Conservation (phyloP, 148 eudicot genomes). For the Vaccinium corymbosum region DNA sequence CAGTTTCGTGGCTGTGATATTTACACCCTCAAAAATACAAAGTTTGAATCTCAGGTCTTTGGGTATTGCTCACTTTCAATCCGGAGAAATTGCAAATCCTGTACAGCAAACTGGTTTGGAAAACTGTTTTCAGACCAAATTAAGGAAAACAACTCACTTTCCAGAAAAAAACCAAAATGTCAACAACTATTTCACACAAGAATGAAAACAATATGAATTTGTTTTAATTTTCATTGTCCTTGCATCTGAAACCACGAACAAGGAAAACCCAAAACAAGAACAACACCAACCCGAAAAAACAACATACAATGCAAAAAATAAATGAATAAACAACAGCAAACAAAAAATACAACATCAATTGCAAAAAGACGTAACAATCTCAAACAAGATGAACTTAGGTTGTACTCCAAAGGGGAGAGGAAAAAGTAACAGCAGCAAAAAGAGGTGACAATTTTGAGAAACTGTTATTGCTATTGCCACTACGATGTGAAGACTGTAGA, state of each 20-base stretch:
- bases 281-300: neutral
- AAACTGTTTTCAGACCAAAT: too few species aligned
- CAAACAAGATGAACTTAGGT: neutral
- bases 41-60: neutral
- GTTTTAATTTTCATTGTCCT: neutral
- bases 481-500: neutral
- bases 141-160: neutral
- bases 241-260: neutral
- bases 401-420: neutral
- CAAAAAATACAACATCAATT: neutral
- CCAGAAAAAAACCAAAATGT: too few species aligned
- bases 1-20: neutral
- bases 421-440: neutral
- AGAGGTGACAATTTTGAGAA: neutral
- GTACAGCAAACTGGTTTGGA: neutral
- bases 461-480: conserved; percentile 10
- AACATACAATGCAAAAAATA: neutral
- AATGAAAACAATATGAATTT: neutral
- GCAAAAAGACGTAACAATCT: neutral
- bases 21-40: neutral
- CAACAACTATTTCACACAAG: neutral
- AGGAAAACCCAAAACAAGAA: neutral
- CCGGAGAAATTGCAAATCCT: neutral
- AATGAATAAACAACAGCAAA: neutral
- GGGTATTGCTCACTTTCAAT: neutral